Conservation (phyloP, 495 filamentous ascomycete species). For the Bacidia gigantensis region DNA sequence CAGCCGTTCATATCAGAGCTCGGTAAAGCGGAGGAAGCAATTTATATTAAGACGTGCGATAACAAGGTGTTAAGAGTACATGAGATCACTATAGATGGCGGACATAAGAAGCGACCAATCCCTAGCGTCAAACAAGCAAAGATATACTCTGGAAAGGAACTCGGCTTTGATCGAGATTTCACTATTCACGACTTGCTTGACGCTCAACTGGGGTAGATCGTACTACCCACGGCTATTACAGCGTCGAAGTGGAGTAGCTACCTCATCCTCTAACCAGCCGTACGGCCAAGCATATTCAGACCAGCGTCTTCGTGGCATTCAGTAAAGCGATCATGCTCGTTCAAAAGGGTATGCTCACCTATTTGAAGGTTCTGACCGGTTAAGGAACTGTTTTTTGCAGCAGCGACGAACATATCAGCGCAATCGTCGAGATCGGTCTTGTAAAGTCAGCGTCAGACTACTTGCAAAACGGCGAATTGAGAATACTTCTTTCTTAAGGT, state of each 20-base stretch:
- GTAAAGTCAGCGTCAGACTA: background rate
- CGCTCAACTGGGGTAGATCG: background rate
- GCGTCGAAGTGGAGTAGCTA: background rate
- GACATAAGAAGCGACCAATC: constrained; percentile 1
- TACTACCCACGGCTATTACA: background rate
- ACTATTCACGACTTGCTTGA: background rate
- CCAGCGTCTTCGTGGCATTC: background rate
- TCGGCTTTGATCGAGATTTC: background rate
- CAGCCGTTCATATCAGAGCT: constrained; percentile 10
- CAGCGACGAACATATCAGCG: constrained; percentile 36
- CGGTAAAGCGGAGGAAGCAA: background rate
- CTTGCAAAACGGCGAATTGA: background rate
- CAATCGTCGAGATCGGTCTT: constrained; percentile 43
- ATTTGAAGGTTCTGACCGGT: constrained; percentile 41
- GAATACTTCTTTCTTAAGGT: constrained; percentile 33
- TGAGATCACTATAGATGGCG: constrained; percentile 16
- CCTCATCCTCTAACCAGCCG: background rate
- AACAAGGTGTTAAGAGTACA: constrained; percentile 4
- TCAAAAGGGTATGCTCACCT: constrained; percentile 23
- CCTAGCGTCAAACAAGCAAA: constrained; percentile 7
- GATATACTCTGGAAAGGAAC: constrained; percentile 1
- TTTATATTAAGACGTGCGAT: constrained; percentile 17
- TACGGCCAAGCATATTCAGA: background rate
- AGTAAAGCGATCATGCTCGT: background rate
- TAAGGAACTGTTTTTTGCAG: constrained; percentile 44